Base-by-base conservation (phyloP, 2,329 filamentous ascomycete genomes). In the Aspergillus brunneoviolaceus region DNA sequence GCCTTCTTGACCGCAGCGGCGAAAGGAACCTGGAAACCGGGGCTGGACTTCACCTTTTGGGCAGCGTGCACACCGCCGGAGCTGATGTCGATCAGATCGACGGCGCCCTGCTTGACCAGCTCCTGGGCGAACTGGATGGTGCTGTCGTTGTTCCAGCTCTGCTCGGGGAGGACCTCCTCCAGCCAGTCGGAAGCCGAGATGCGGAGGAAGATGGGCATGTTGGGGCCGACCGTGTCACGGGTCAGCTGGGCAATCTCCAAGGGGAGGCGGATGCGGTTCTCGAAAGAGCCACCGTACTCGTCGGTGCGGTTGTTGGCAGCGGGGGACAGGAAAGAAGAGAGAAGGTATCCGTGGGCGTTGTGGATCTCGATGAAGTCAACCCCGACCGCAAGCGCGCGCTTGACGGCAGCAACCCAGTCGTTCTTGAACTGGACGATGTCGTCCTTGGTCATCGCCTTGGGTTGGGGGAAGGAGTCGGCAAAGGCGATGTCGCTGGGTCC, bases 61-160 rank as follows among this genome's bases (percentile, higher is more conserved):
- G 68, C 68, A 39, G 80, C 75, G 71, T 87, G 84, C 72, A 90
- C 89, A 45, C 90, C 93, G 35, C 87, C 91, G 1, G 87, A 88
- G 67, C 88, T 92, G 59, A 96, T 86, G 73, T 97, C 93, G 31
- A 96, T 82, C 16, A 96, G 79, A 72, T 97, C 93, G 49, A 96
- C 84, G 6, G 68, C 65, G 31, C 93, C 93, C 12, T 83, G 80
- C 0, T 83, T 84, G 0, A 90, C 89, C 1, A 97, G 83, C 10
- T 89, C 79, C 71, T 80, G 72, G 0, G 90, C 88, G 1, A 95
- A 82, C 52, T 80, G 79, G 31, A 86, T 80, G 0, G 86, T 87
- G 57, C 94, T 83, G 16, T 86, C 82, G 2, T 85, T 66, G 0
- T 83, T 89, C 90, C 91, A 95, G 67, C 83, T 85, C 65, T 87